A percentile compares a stretch with the other conserved stretches of the same genome.
phyloP scores from a whole-genome alignment of 129 eudicot species.

The Escallonia rubra region DNA sequence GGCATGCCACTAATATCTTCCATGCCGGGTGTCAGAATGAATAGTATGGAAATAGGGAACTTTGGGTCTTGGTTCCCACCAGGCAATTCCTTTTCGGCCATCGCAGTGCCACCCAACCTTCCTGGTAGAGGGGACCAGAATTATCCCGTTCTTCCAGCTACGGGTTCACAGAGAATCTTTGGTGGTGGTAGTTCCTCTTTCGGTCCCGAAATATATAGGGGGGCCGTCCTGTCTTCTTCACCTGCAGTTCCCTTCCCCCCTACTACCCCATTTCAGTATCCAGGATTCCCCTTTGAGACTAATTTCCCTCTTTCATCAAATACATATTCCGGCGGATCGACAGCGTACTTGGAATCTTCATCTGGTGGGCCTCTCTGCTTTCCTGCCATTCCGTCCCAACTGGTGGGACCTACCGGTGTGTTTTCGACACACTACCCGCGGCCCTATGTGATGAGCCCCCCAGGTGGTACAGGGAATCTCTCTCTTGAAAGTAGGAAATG shows the following conservation, averaged over 20 bases:
- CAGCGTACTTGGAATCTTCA: slow-evolving; percentile 49
- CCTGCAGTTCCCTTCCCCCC: slow-evolving; percentile 49
- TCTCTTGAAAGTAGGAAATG: slow-evolving; percentile 52
- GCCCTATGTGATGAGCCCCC: slow-evolving; percentile 51
- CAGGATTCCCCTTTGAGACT: slow-evolving; percentile 48
- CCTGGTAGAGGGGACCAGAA: slow-evolving; percentile 47
- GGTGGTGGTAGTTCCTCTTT: slow-evolving; percentile 29
- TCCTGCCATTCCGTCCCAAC: slow-evolving; percentile 48
- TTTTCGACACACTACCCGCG: slow-evolving; percentile 53
- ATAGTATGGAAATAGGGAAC: slow-evolving; percentile 39
- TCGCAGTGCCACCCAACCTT: slow-evolving; percentile 31
- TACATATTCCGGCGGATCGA: slow-evolving; percentile 38
- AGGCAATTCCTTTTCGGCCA: slow-evolving; percentile 42
- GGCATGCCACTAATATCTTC: slow-evolving; percentile 25
- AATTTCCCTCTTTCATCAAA: slow-evolving; percentile 55
- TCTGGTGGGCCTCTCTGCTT: slow-evolving; percentile 52
- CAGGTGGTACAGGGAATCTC: slow-evolving; percentile 38
- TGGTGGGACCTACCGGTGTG: slow-evolving; percentile 42
- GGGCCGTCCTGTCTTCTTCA: slow-evolving; percentile 50
- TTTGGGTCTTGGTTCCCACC: slow-evolving; percentile 59
- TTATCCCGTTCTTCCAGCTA: slow-evolving; percentile 31
- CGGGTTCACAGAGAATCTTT: slow-evolving; percentile 31
- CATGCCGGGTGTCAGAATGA: slow-evolving; percentile 42
- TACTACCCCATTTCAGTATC: slow-evolving; percentile 37
- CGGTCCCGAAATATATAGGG: slow-evolving; percentile 35